Base-by-base conservation (phyloP, 2,329 filamentous ascomycete species). In the Aspergillus aculeatinus region DNA sequence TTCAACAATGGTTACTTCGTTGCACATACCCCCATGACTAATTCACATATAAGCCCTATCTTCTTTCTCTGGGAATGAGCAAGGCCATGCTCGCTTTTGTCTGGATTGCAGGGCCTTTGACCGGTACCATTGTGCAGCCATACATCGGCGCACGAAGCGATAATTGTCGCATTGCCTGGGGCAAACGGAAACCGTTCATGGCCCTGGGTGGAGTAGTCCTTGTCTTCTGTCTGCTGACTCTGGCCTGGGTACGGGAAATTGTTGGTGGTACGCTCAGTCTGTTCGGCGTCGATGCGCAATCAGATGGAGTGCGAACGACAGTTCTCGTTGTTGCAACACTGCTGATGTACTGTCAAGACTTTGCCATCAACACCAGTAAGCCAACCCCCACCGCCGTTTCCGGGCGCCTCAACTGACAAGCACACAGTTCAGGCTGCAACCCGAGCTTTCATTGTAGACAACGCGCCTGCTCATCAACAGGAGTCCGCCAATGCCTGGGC, bases 401-500 rank as follows among this genome's bases (percentile, higher is more conserved):
- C 16, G 10, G 5, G 5, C 27, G 33, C 5, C 14, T 31, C 39
- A 19, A n/a, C 12, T 53, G 16, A 62, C 42, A 59, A 16, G 14
- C 5, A 14, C 62, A 59, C 63, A 84, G 91, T 97, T 33, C 94
- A 98, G 83, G 93, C 94, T 49, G 90, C 87, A 5, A 90, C 96
- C 70, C 86, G 93, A 64, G 91, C 92, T 19, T 96, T 96, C 73
- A 96, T 97, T 55, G 90, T 97, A 23, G 94, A 98, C 72, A 94
- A 92, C 68, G 90, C 91, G 0, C 94, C 94, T 0, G 86, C 90
- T 1, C 92, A 96, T 70, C 94, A 98, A 73, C 94, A 98, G 78
- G 92, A 96, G 76, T 83, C 88, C 35, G 93, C 92, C 58, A 98
- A 97, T 77, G 89, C 93, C 47, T 96, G 95, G 92, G 91, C 94